A percentile compares a stretch with the other conserved stretches of the same genome.
phyloP scores from a whole-genome alignment of 108 stramenopile species.

The Nitzschia putrida region DNA sequence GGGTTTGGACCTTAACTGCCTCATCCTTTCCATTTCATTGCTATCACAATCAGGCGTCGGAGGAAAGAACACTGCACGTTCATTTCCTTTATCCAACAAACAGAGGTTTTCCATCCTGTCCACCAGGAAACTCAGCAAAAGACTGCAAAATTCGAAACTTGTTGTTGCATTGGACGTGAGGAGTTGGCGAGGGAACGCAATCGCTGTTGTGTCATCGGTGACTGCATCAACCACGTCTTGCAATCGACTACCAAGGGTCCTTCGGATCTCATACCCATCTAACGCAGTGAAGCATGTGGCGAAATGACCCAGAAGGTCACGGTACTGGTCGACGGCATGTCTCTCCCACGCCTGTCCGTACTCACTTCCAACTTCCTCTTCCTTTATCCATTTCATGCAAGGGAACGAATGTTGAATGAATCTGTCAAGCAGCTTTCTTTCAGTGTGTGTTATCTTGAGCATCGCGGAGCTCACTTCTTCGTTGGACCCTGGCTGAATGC shows the following conservation, averaged over 20 bases:
- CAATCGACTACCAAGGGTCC: slow-evolving; percentile 69
- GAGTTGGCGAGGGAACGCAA: slow-evolving; percentile 81
- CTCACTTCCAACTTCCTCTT: slow-evolving; percentile 20
- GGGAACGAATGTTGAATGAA: slow-evolving; percentile 81
- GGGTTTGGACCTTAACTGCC: background rate
- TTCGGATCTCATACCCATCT: slow-evolving; percentile 73
- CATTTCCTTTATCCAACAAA: slow-evolving; percentile 1
- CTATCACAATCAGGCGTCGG: slow-evolving; percentile 3
- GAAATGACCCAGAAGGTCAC: slow-evolving; percentile 78
- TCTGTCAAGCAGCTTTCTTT: slow-evolving; percentile 76
- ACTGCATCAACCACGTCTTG: slow-evolving; percentile 78
- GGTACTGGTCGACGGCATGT: slow-evolving; percentile 31
- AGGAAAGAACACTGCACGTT: slow-evolving; percentile 23
- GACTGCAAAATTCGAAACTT: slow-evolving; percentile 76
- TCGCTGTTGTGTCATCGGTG: slow-evolving; percentile 69
- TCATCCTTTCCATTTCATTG: slow-evolving; percentile 21
- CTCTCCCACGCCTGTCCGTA: slow-evolving; percentile 2
- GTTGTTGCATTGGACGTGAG: slow-evolving; percentile 65
- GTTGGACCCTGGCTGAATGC: slow-evolving; percentile 29
- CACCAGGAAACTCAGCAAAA: slow-evolving; percentile 77
- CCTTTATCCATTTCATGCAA: slow-evolving; percentile 76
- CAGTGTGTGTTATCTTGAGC: slow-evolving; percentile 67
- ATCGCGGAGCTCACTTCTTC: slow-evolving; percentile 63
- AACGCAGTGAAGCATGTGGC: slow-evolving; percentile 87
- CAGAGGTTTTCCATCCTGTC: slow-evolving; percentile 62